These are phyloP conservation scores for Fusarium sororula DNA, from an alignment of 2,329 filamentous ascomycete genomes.

Conservation along the genomic window DNA sequence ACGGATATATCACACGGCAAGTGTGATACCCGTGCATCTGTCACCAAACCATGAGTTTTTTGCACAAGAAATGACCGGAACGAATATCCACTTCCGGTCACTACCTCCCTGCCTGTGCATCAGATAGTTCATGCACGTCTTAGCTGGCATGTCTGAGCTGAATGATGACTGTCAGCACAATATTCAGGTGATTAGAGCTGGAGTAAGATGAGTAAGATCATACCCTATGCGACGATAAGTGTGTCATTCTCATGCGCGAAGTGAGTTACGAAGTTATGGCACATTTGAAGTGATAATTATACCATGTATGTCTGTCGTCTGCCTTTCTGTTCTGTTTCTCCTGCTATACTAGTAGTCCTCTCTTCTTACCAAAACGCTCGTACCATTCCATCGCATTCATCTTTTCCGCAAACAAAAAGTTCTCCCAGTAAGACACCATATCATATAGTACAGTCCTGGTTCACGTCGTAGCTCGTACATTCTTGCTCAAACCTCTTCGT, in stretches of 20 bases:
- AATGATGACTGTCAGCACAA: conserved; percentile 7
- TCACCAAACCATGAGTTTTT: conserved; percentile 10
- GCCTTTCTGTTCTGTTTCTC: conserved; percentile 23
- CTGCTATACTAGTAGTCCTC: background rate
- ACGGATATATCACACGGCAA: conserved; percentile 8
- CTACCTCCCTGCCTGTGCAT: conserved; percentile 3
- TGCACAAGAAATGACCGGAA: background rate
- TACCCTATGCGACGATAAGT: background rate
- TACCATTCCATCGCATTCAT: conserved; percentile 15
- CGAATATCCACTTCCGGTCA: background rate
- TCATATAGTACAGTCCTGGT: conserved; percentile 19
- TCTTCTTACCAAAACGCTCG: conserved; percentile 7
- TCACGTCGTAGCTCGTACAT: conserved; percentile 30
- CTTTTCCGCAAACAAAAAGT: conserved; percentile 14
- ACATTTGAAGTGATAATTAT: conserved; percentile 7
- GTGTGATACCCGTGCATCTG: conserved; percentile 16
- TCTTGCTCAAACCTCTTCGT: conserved; percentile 74
- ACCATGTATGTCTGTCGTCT: conserved; percentile 1
- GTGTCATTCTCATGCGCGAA: background rate
- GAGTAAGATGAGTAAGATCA: background rate
- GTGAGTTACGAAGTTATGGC: background rate
- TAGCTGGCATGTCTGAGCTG: background rate
- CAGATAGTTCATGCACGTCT: conserved; percentile 19
- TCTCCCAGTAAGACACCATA: conserved; percentile 20
- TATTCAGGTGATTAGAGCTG: background rate